A percentile compares a stretch with the other conserved stretches of the same genome.
These are phyloP conservation scores for Musa balbisiana DNA, from an alignment of 202 grass and related monocot species.

Conservation along the genomic window DNA sequence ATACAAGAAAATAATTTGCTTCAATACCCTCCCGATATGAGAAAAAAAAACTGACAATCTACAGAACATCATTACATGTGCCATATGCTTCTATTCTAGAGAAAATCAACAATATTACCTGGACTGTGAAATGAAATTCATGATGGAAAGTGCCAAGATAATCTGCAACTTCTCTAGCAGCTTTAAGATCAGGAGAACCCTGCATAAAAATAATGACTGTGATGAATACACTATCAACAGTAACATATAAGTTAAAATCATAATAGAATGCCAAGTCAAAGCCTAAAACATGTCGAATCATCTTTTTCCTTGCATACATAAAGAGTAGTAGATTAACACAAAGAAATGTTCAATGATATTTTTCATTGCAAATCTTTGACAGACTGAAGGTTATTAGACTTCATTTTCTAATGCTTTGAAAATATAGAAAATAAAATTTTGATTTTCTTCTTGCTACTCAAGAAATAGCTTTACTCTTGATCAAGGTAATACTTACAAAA, in stretches of 20 bases:
- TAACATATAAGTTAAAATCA: not conserved
- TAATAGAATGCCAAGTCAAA: not conserved
- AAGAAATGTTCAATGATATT: not conserved
- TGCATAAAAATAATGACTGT: slow-evolving; percentile 16
- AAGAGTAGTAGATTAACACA: not conserved
- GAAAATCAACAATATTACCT: slow-evolving; percentile 36
- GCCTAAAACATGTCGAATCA: not conserved
- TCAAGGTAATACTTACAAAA: not conserved
- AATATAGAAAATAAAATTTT: not conserved
- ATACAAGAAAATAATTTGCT: slow-evolving; percentile 15
- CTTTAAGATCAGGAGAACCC: slow-evolving; percentile 99
- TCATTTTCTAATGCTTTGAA: not conserved
- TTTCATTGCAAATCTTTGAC: not conserved
- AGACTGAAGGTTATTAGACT: not conserved
- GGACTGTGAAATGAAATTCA: slow-evolving; percentile 92
- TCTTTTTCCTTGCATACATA: not conserved
- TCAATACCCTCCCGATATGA: not conserved
- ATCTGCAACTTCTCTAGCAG: slow-evolving; percentile 95
- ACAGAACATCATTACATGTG: too few relatives aligned
- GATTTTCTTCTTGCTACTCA: not conserved
- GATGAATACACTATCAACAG: not conserved
- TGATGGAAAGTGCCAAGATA: slow-evolving; percentile 83
- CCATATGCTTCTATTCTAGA: not conserved
- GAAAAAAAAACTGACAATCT: not conserved
- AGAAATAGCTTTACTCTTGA: not conserved